Evolutionary conservation across 805 yeast species (phyloP), one percentile per base, ranked within the genome.

Genomic region (Yamadazyma scolyti): DNA sequence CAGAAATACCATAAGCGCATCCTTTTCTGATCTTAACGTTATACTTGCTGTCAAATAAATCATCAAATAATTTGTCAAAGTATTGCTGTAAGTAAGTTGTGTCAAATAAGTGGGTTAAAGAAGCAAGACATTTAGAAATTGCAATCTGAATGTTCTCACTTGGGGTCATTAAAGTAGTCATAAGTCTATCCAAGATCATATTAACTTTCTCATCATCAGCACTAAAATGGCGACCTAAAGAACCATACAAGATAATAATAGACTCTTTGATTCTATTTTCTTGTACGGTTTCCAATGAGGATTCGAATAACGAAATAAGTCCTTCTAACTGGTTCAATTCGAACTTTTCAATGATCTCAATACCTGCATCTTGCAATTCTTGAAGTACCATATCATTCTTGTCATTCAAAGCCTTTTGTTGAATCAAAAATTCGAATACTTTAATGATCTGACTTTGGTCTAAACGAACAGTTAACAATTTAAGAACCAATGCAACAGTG

Each of bases 1-100:
- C 99, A 14, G 97, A 84, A 46, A 93, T 73, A 56, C 97, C 98
- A 61, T 85, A 88, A 1, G 97, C 97, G 2, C 96, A 90, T 50
- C 97, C 99, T 43, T 90, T 74, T 52, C 96, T 73, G n/a, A 68
- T 65, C 1, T 73, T 72, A 22, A 65, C 48, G 6, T n/a, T n/a
- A 16, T 6, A 8, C 6, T 12, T 13, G 5, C 13, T 2, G 7
- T 28, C 29, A 49, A 84, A 77, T 16, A 89, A 61, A 42, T 73
- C 77, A 3, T 41, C 39, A 48, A 84, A 72, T 29, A 88, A 61
- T 3, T 48, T 44, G 21, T 79, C 82, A 35, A 85, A 59, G 43
- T 82, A 76, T 1, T 58, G 54, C 16, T 70, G 71, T 17, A 81
- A 68, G 4, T 20, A 23, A 10, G 67, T 63, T 2, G 68, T 50